phyloP scores from a whole-genome alignment of 1,139 yeast genomes.

The Groenewaldozyma sp. region DNA sequence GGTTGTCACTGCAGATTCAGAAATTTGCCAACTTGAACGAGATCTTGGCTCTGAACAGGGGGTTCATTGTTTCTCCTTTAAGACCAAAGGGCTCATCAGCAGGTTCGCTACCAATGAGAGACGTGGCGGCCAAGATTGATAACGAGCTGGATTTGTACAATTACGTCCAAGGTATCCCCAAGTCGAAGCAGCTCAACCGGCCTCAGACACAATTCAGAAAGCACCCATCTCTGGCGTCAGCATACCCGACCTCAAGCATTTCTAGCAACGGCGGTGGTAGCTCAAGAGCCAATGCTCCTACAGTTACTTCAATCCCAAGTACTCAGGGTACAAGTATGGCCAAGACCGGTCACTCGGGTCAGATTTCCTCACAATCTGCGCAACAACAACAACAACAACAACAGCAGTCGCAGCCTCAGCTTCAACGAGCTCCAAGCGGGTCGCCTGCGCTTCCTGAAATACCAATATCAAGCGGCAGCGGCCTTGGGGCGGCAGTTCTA shows the following conservation, averaged over 20 bases:
- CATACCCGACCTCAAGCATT: constrained; percentile 6
- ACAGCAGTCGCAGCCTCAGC: background rate
- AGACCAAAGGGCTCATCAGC: constrained; percentile 28
- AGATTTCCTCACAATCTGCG: constrained; percentile 3
- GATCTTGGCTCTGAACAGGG: constrained; percentile 72
- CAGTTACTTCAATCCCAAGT: constrained; percentile 2
- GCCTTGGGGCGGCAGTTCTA: constrained; percentile 1
- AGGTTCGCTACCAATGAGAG: constrained; percentile 55
- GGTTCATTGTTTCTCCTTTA: constrained; percentile 73
- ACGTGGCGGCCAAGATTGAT: constrained; percentile 66
- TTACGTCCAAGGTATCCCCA: constrained; percentile 40
- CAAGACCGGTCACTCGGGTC: background rate
- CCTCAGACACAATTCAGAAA: constrained; percentile 14
- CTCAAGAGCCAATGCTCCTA: constrained; percentile 1
- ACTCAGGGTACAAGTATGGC: background rate
- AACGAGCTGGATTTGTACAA: constrained; percentile 75
- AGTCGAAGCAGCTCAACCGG: constrained; percentile 25
- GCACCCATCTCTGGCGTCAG: constrained; percentile 8
- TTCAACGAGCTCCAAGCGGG: constrained; percentile 4
- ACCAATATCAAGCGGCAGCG: constrained; percentile 5
- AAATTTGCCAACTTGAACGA: constrained; percentile 85
- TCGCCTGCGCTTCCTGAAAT: constrained; percentile 4
- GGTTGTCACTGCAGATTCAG: constrained; percentile 77
- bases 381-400: constrained; percentile 5
- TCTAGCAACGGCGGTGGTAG: no score